Conservation (phyloP, 768 basidiomycete genomes). For the Leccinellum rugosiceps region DNA sequence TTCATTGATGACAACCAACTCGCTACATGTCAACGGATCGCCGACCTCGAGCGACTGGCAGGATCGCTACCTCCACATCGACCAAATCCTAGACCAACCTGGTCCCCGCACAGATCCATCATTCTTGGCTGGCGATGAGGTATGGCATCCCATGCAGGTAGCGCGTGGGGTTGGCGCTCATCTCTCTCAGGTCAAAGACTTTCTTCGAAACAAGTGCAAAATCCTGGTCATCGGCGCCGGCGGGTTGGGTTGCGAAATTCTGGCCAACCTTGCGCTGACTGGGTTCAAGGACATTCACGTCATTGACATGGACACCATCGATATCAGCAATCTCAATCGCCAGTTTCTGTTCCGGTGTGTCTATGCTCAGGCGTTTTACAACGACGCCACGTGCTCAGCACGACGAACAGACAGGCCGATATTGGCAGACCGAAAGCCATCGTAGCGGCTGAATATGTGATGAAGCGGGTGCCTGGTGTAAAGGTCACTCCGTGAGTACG, state of each 20-base stretch:
- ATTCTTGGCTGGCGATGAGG: constrained; percentile 79
- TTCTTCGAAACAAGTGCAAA: constrained; percentile 81
- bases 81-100: constrained; percentile 79
- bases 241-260: constrained; percentile 95
- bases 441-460: constrained; percentile 93
- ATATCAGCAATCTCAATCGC: constrained; percentile 97
- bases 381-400: background rate
- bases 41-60: constrained; percentile 44
- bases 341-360: constrained; percentile 94
- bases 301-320: constrained; percentile 99
- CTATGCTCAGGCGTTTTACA: background rate
- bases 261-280: constrained; percentile 91
- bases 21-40: constrained; percentile 34
- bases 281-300: constrained; percentile 99
- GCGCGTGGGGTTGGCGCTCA: background rate
- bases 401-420: constrained; percentile 64
- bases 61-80: constrained; percentile 75
- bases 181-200: constrained; percentile 70
- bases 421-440: constrained; percentile 93
- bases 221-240: constrained; percentile 98
- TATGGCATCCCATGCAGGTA: constrained; percentile 34
- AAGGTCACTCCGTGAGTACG: constrained; percentile 87
- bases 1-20: constrained; percentile 23
- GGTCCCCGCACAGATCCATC: constrained; percentile 89
- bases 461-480: constrained; percentile 95